A percentile compares a stretch with the other conserved stretches of the same genome.
These are phyloP conservation scores for Venturia asperata DNA, from an alignment of 2,329 filamentous ascomycete species.

Conservation along the genomic window DNA sequence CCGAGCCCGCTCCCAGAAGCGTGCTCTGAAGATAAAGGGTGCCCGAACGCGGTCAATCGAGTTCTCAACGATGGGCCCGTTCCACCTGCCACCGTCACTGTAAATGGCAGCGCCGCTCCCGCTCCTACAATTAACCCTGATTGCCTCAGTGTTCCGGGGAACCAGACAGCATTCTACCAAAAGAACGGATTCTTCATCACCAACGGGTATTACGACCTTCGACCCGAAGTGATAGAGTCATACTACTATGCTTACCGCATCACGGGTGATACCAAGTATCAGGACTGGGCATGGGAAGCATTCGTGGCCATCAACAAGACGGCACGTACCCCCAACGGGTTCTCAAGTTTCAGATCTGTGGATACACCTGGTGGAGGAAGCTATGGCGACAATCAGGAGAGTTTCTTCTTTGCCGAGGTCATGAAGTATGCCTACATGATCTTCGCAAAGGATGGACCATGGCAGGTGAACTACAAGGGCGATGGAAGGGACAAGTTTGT, in stretches of 20 bases:
- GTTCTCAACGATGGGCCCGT: neutral
- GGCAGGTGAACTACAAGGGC: slow-evolving; percentile 42
- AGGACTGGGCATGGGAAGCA: slow-evolving; percentile 77
- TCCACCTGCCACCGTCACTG: neutral
- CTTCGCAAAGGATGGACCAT: slow-evolving; percentile 54
- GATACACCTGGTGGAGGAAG: slow-evolving; percentile 55
- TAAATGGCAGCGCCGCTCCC: neutral
- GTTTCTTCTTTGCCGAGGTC: slow-evolving; percentile 82
- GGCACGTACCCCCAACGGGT: slow-evolving; percentile 59
- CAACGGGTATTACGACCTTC: slow-evolving; percentile 55
- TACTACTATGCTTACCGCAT: slow-evolving; percentile 82
- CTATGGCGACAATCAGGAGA: slow-evolving; percentile 68
- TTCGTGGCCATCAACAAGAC: slow-evolving; percentile 62
- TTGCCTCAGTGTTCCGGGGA: slow-evolving; percentile 11
- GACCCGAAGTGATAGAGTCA: slow-evolving; percentile 76
- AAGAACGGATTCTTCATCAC: slow-evolving; percentile 53
- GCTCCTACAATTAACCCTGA: neutral
- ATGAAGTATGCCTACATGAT: slow-evolving; percentile 78
- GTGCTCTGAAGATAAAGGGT: neutral
- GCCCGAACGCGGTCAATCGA: neutral
- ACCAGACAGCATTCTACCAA: slow-evolving; percentile 53
- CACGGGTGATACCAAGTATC: slow-evolving; percentile 67
- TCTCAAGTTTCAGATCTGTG: slow-evolving; percentile 58
- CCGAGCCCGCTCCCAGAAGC: neutral
- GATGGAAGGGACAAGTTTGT: slow-evolving; percentile 46